A percentile compares a stretch with the other conserved stretches of the same genome.
phyloP scores from a whole-genome alignment of 495 filamentous ascomycete species.

The Talaromyces thailandensis region DNA sequence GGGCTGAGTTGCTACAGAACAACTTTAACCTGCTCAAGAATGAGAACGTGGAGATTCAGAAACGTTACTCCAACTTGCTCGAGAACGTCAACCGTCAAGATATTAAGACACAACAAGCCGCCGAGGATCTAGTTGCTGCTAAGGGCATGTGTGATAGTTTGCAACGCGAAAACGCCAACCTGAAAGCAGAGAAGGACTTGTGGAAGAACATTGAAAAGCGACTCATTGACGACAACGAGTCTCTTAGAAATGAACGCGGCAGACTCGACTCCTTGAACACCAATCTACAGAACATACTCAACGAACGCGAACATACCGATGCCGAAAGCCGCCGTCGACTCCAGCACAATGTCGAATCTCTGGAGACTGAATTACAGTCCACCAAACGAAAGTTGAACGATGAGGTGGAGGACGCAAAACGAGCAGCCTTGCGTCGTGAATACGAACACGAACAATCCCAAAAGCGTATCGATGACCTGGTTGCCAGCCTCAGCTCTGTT shows the following conservation, averaged over 20 bases:
- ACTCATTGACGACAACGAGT: constrained; percentile 75
- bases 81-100: constrained; percentile 86
- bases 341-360: constrained; percentile 61
- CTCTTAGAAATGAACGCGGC: constrained; percentile 69
- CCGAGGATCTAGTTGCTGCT: constrained; percentile 85
- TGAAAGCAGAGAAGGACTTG: constrained; percentile 84
- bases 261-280: constrained; percentile 71
- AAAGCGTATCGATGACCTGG: constrained; percentile 82
- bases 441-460: constrained; percentile 79
- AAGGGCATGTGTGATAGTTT: constrained; percentile 75
- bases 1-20: constrained; percentile 82
- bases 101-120: constrained; percentile 77
- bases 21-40: constrained; percentile 74
- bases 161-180: constrained; percentile 81
- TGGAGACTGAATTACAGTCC: constrained; percentile 67
- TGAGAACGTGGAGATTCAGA: constrained; percentile 79
- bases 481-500: constrained; percentile 61
- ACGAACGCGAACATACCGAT: constrained; percentile 82
- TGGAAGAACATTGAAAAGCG: constrained; percentile 88
- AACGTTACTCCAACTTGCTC: constrained; percentile 61
- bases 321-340: constrained; percentile 70
- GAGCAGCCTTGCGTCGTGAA: constrained; percentile 69
- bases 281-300: constrained; percentile 75
- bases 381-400: constrained; percentile 79
- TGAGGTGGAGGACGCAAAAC: constrained; percentile 74